These are phyloP conservation scores for Centrapalus pauciflorus DNA, from an alignment of 129 eudicot genomes.

Conservation along the genomic window DNA sequence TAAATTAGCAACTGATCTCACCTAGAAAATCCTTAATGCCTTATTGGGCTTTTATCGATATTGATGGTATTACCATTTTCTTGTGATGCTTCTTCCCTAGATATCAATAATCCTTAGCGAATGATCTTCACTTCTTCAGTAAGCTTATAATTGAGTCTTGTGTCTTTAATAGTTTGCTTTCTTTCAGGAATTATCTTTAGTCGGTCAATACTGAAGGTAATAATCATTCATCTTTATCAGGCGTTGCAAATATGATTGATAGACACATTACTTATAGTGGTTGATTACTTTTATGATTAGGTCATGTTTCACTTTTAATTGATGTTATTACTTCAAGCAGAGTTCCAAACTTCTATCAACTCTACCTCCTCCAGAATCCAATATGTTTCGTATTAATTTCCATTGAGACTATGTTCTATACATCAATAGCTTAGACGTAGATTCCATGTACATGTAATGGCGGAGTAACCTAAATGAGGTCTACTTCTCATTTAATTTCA, in stretches of 20 bases:
- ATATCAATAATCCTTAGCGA: not conserved
- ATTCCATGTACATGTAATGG: conserved; percentile 84
- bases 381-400: conserved; percentile 76
- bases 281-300: not conserved
- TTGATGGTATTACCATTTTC: conserved; percentile 88
- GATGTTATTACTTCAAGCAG: conserved; percentile 49
- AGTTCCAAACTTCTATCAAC: conserved; percentile 67
- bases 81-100: conserved; percentile 49
- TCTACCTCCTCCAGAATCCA: conserved; percentile 69
- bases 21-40: conserved; percentile 99
- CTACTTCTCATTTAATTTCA: not conserved
- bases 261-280: not conserved
- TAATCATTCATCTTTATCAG: not conserved
- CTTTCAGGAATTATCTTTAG: conserved; percentile 87
- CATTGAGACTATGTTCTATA: conserved; percentile 87
- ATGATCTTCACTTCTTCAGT: not conserved
- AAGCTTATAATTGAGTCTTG: conserved; percentile 10
- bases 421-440: conserved; percentile 82
- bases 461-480: conserved; percentile 94
- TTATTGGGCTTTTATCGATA: conserved; percentile 85
- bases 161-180: conserved; percentile 54
- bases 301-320: conserved; percentile 8
- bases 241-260: not conserved
- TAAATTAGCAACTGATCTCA: conserved; percentile 95
- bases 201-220: conserved; percentile 89